Percentiles rank a stretch among this genome's conserved stretches.
phyloP scores from a whole-genome alignment of 23 red algal species.

The Gracilaria vermiculophylla region DNA sequence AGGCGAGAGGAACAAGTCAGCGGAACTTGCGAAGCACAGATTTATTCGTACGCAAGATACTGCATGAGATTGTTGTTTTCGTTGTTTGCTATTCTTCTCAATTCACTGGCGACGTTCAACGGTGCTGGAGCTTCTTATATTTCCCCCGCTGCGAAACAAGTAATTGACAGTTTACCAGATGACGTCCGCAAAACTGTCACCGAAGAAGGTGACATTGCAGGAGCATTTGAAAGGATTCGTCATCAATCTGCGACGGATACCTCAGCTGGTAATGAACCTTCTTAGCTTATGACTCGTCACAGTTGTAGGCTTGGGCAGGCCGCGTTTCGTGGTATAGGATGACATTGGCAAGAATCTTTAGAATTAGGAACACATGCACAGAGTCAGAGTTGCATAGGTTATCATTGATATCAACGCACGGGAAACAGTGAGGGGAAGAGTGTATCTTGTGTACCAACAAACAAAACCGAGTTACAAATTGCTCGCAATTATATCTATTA shows the following conservation, averaged over 20 bases:
- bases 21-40: not conserved
- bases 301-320: too few relatives aligned
- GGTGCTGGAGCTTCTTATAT: conserved; percentile 9
- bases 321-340: too few relatives aligned
- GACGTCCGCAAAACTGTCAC: not conserved
- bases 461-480: not conserved
- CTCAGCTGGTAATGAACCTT: not conserved
- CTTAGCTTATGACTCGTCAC: too few relatives aligned
- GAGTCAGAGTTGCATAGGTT: too few relatives aligned
- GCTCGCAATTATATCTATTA: not conserved
- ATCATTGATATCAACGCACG: too few relatives aligned
- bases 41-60: not conserved
- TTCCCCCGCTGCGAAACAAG: not conserved
- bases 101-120: not conserved
- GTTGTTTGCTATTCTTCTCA: not conserved
- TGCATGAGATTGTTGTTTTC: not conserved
- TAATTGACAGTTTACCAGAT: not conserved
- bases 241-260: not conserved
- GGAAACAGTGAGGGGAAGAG: too few relatives aligned
- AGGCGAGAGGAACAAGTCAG: not conserved
- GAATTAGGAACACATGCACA: too few relatives aligned
- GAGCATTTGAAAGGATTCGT: not conserved
- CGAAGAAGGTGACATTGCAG: conserved; percentile 7
- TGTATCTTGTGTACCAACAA: too few relatives aligned
- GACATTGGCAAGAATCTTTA: too few relatives aligned